Evolutionary conservation across 768 basidiomycete genomes (phyloP), one percentile per base, ranked within the genome.

Genomic region (Naganishia randhawae): DNA sequence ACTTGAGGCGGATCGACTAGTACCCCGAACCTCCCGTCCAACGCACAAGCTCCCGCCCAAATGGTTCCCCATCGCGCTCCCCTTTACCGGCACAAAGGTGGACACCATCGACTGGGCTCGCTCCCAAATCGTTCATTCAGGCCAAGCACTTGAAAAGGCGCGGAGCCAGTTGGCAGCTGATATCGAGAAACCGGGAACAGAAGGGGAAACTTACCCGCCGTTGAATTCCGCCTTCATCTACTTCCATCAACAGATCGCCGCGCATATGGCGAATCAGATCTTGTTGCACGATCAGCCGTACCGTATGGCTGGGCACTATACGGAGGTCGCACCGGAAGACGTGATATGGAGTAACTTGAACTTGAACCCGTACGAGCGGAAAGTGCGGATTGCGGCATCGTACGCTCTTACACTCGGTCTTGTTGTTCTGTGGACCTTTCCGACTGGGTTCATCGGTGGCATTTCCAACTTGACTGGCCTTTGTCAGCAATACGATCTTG

Each of bases 101-200:
- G 96, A 98, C 81, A 86, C 89, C 2, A 92, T 98, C 75, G 88
- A 92, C 1, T 96, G 93, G 92, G 86, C 87, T 22, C 83, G 90
- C 33, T 82, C 84, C 22, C 89, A 93, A 80, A 90, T 96, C 66
- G 78, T 82, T 0, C 75, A 80, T 33, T 78, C 84, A 27, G 85
- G 84, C 41, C 71, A 65, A 1, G 76, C 74, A 22, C 83, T 89
- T 57, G 78, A 83, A 9, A 69, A 71, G 35, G 55, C 69, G n/a
- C 70, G 79, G 32, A 67, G 72, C 45, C 77, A 76, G 50, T 69
- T 80, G 0, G 39, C 54, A 6, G 65, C 71, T 22, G 80, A 81
- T 63, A 73, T 79, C 31, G 45, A 57, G 13, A 71, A 65, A 39
- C 70, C 72, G 17, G 78, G 78, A 13, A 69, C 71, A 3, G 70